These are phyloP conservation scores for Scleromitrula shiraiana DNA, from an alignment of 2,329 filamentous ascomycete species.

Conservation along the genomic window DNA sequence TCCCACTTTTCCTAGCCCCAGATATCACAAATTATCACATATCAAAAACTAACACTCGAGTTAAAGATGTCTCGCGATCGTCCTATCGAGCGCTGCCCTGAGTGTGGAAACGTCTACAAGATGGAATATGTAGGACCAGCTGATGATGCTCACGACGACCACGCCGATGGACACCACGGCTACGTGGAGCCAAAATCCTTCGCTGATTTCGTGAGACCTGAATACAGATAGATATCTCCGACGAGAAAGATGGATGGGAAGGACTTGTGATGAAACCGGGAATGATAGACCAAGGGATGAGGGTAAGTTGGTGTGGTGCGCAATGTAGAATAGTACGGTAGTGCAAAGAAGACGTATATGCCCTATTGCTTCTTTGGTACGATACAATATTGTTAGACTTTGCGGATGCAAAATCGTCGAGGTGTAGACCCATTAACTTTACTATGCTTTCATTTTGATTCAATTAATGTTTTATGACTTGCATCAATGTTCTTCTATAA, in stretches of 20 bases:
- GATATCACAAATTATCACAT: background rate
- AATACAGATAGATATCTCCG: slow-evolving; percentile 76
- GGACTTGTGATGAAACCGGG: background rate
- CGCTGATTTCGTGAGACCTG: slow-evolving; percentile 88
- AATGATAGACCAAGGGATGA: background rate
- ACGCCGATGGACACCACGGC: slow-evolving; percentile 43
- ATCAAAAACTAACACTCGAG: background rate
- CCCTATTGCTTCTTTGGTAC: background rate
- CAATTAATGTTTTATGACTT: background rate
- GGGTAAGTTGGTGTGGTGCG: background rate
- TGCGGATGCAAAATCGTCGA: no score
- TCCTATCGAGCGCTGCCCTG: slow-evolving; percentile 88
- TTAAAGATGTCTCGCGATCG: slow-evolving; percentile 82
- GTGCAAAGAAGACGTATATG: background rate
- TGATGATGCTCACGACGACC: slow-evolving; percentile 47
- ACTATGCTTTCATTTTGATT: background rate
- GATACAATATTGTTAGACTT: no score
- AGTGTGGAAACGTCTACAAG: slow-evolving; percentile 96
- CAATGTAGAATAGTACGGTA: slow-evolving; percentile 1
- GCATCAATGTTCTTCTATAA: background rate
- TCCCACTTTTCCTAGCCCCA: background rate
- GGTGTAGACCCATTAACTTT: background rate
- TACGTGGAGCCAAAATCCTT: slow-evolving; percentile 92
- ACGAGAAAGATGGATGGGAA: background rate
- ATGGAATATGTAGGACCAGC: slow-evolving; percentile 90